phyloP scores from a whole-genome alignment of 257 asterid genomes.

The Orobanche coerulescens region DNA sequence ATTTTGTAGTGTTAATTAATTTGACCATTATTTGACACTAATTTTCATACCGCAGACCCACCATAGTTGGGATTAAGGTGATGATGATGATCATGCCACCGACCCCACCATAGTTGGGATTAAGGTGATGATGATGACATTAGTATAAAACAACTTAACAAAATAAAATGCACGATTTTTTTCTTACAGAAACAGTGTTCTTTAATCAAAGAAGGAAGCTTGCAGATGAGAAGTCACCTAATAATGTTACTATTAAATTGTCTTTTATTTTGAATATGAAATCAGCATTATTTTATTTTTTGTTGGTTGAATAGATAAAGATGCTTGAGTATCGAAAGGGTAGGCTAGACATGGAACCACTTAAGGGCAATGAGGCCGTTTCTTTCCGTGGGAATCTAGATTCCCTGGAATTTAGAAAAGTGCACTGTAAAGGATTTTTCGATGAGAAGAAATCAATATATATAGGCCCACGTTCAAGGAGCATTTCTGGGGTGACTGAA shows the following conservation, averaged over 20 bases:
- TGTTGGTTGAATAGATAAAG: slow-evolving; percentile 40
- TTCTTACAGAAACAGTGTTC: background rate
- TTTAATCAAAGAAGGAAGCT: background rate
- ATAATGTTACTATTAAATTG: slow-evolving; percentile 13
- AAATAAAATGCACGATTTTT: background rate
- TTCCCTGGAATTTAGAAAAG: slow-evolving; percentile 69
- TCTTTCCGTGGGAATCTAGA: slow-evolving; percentile 36
- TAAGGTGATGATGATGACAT: too few relatives aligned
- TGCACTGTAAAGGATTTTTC: slow-evolving; percentile 65
- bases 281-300: background rate
- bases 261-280: background rate
- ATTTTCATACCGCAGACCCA: too few relatives aligned
- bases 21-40: too few relatives aligned
- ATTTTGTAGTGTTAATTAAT: too few relatives aligned
- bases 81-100: too few relatives aligned
- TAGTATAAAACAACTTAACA: background rate
- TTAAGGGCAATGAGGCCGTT: slow-evolving; percentile 42
- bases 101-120: too few relatives aligned
- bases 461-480: slow-evolving; percentile 93
- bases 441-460: slow-evolving; percentile 71
- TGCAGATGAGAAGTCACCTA: background rate
- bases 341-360: slow-evolving; percentile 59
- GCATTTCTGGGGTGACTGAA: slow-evolving; percentile 95
- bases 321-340: slow-evolving; percentile 65
- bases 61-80: too few relatives aligned